These are phyloP conservation scores for Adansonia madagascariensis DNA, from an alignment of 441 rosid species.

Conservation along the genomic window DNA sequence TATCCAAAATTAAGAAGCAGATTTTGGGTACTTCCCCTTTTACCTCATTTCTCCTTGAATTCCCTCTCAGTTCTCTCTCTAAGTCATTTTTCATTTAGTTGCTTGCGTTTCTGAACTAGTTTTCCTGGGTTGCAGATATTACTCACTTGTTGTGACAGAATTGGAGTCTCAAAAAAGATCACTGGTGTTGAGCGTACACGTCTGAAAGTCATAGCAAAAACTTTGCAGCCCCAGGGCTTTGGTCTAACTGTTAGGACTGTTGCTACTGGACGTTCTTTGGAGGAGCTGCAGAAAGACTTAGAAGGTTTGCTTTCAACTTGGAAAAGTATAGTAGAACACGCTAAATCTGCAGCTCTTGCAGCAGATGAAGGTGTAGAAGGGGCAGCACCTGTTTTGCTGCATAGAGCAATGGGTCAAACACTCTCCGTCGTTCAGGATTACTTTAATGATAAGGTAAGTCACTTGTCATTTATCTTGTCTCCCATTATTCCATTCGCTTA, in stretches of 20 bases:
- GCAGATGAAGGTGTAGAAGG: constrained; percentile 96
- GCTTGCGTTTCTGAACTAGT: constrained; percentile 31
- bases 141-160: constrained; percentile 58
- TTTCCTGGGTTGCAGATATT: constrained; percentile 57
- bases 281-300: constrained; percentile 89
- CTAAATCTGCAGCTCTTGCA: constrained; percentile 92
- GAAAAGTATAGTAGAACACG: constrained; percentile 83
- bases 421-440: constrained; percentile 95
- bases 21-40: constrained; percentile 76
- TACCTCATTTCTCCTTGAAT: constrained; percentile 3
- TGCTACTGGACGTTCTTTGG: constrained; percentile 85
- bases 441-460: constrained; percentile 72
- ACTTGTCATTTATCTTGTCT: constrained; percentile 18
- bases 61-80: neutral
- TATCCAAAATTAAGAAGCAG: constrained; percentile 90
- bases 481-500: constrained; percentile 9
- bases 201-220: constrained; percentile 84
- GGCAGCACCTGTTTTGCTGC: constrained; percentile 81
- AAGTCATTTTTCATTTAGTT: constrained; percentile 9
- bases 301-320: constrained; percentile 84
- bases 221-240: constrained; percentile 86
- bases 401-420: constrained; percentile 96
- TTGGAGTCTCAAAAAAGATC: constrained; percentile 85
- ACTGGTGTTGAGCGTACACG: constrained; percentile 84
- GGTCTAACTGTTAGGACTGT: constrained; percentile 93